Evolutionary conservation across 202 grass and related monocot species (phyloP), one percentile per base, ranked within the genome.

Genomic region (Panicum virgatum): DNA sequence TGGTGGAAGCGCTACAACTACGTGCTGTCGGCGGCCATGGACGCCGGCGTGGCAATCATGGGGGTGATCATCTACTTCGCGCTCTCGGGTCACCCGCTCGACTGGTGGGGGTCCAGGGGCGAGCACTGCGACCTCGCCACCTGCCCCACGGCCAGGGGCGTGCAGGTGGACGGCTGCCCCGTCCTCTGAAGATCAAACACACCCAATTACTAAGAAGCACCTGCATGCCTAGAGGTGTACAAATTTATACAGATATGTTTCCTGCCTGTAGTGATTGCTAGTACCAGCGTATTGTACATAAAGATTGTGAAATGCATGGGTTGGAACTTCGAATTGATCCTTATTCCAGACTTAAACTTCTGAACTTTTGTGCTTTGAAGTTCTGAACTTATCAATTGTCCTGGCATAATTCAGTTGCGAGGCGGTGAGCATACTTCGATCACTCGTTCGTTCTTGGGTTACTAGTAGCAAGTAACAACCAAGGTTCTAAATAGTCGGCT

Each of bases 1-100:
- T 95, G 89, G 89, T 98, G 92, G 96, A 59, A 91, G 84, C 71
- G 90, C 40, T 98, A 98, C 89, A 98, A 98, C 81, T 93, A 98
- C 90, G 86, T 98, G 42, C 84, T 98, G 13, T 94, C 95, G 15
- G 92, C 92, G 14, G 95, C 90, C 42, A 37, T 98, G 72, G 92
- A 98, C 22, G 92, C 84, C 10, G 90, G 95, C 63, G 90, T 91
- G 4, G 92, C 90, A 19, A 91, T 98, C 78, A 95, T 95, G 96
- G 92, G 85, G 3, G 90, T 95, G 45, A 27, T 91, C 36, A 71
- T 94, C 56, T 94, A 89, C 88, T 97, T 97, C 54, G 39, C 87
- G 43, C 77, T 94, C 66, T 80, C 73, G 15, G 92, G 88, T 15
- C 36, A 58, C 27, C 48, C 58, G 32, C n/a, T 93, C 11, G 66